phyloP scores from a whole-genome alignment of 106 monocot genomes.

The Narthecium ossifragum region DNA sequence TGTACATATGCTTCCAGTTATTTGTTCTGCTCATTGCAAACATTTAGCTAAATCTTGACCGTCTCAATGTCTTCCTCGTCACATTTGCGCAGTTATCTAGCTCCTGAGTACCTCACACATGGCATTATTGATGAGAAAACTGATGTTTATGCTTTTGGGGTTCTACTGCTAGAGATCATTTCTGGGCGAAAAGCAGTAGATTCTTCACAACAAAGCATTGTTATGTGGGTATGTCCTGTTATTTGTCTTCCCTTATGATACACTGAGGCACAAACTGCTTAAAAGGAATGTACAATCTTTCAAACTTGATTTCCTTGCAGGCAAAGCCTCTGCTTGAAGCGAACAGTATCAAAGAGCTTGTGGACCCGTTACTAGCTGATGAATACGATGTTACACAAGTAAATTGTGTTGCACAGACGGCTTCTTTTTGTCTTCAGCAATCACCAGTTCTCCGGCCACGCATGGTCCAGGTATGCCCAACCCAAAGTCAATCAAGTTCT shows the following conservation, averaged over 20 bases:
- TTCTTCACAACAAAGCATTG: conserved; percentile 43
- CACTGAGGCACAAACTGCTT: no score
- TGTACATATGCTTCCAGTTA: no score
- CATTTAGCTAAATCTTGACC: no score
- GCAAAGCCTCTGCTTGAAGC: conserved; percentile 61
- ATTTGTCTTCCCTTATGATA: neutral
- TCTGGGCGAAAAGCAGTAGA: conserved; percentile 63
- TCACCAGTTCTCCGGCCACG: conserved; percentile 48
- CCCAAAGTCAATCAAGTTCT: no score
- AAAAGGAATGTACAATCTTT: neutral
- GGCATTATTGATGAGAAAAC: conserved; percentile 84
- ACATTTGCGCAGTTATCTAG: conserved; percentile 51
- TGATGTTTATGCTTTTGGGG: conserved; percentile 70
- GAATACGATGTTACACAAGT: conserved; percentile 34
- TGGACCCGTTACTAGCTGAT: conserved; percentile 52
- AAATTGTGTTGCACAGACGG: conserved; percentile 11
- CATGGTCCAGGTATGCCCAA: conserved; percentile 50
- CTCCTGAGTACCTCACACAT: conserved; percentile 74
- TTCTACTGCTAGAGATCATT: conserved; percentile 74
- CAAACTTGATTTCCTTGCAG: conserved; percentile 9
- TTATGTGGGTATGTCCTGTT: conserved; percentile 58
- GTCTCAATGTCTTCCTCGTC: no score
- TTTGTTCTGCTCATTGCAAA: no score
- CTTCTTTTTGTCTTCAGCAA: conserved; percentile 49
- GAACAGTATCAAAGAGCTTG: conserved; percentile 26